phyloP scores from a whole-genome alignment of 768 basidiomycete species.

The Lepiota venenata region DNA sequence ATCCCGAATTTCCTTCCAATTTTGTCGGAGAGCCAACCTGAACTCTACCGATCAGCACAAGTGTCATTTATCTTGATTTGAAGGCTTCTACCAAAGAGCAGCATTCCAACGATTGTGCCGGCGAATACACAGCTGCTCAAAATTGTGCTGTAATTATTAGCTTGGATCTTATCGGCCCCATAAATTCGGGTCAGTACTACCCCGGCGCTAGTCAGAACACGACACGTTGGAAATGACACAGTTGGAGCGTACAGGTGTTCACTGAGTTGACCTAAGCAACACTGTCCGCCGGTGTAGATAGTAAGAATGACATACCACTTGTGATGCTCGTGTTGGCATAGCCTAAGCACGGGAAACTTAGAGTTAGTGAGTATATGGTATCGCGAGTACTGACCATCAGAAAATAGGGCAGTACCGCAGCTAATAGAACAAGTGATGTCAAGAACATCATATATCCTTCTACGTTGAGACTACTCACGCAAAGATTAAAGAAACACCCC shows the following conservation, averaged over 20 bases:
- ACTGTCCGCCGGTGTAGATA: neutral
- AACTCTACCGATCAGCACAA: neutral
- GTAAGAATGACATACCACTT: constrained; percentile 45
- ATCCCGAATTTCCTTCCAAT: constrained; percentile 86
- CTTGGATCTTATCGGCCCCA: constrained; percentile 44
- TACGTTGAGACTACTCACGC: constrained; percentile 47
- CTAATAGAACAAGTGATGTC: constrained; percentile 28
- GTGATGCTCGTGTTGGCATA: constrained; percentile 83
- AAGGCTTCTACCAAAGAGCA: constrained; percentile 53
- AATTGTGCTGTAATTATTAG: constrained; percentile 58
- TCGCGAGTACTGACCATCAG: constrained; percentile 54
- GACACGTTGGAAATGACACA: neutral
- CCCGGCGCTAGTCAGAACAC: neutral
- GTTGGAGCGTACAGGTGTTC: constrained; percentile 51
- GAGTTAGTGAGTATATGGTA: neutral
- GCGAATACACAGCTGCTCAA: constrained; percentile 76
- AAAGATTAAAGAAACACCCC: constrained; percentile 77
- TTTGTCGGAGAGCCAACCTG: constrained; percentile 76
- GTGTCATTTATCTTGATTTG: too few relatives aligned
- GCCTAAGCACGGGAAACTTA: constrained; percentile 35
- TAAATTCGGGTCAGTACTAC: constrained; percentile 72
- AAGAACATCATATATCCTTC: neutral
- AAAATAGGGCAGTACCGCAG: constrained; percentile 85
- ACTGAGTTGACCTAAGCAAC: constrained; percentile 34
- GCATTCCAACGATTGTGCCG: constrained; percentile 82